phyloP scores from a whole-genome alignment of 495 filamentous ascomycete species.

The Cenococcum geophilum region DNA sequence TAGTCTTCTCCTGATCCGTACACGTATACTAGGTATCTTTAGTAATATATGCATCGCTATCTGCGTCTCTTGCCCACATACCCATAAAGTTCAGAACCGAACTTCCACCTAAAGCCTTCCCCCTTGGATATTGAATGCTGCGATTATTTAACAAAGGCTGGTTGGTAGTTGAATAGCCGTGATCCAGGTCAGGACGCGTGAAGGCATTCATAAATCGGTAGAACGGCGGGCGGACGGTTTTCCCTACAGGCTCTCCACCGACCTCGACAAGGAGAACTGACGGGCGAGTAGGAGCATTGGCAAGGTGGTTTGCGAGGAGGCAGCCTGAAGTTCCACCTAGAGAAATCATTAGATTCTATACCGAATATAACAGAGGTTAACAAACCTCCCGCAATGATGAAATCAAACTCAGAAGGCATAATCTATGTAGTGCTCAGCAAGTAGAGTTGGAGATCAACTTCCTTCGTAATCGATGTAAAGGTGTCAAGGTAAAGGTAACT shows the following conservation, averaged over 20 bases:
- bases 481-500: too few relatives aligned
- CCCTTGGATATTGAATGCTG: slow-evolving; percentile 14
- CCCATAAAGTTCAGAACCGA: slow-evolving; percentile 22
- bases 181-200: slow-evolving; percentile 23
- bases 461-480: too few relatives aligned
- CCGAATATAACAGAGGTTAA: neutral
- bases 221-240: slow-evolving; percentile 16
- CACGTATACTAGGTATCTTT: slow-evolving; percentile 11
- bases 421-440: neutral
- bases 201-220: slow-evolving; percentile 14
- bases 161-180: slow-evolving; percentile 12
- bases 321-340: slow-evolving; percentile 27
- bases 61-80: too few relatives aligned
- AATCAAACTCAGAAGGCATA: slow-evolving; percentile 9
- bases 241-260: slow-evolving; percentile 15
- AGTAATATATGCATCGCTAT: too few relatives aligned
- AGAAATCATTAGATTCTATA: neutral
- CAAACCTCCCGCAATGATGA: slow-evolving; percentile 13
- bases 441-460: neutral
- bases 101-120: slow-evolving; percentile 25
- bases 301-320: slow-evolving; percentile 19
- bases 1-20: slow-evolving; percentile 25
- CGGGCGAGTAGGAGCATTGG: slow-evolving; percentile 18
- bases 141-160: slow-evolving; percentile 17
- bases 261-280: slow-evolving; percentile 27